A percentile compares a stretch with the other conserved stretches of the same genome.
Conservation (phyloP, 768 basidiomycete genomes). For the Boletales sp. region DNA sequence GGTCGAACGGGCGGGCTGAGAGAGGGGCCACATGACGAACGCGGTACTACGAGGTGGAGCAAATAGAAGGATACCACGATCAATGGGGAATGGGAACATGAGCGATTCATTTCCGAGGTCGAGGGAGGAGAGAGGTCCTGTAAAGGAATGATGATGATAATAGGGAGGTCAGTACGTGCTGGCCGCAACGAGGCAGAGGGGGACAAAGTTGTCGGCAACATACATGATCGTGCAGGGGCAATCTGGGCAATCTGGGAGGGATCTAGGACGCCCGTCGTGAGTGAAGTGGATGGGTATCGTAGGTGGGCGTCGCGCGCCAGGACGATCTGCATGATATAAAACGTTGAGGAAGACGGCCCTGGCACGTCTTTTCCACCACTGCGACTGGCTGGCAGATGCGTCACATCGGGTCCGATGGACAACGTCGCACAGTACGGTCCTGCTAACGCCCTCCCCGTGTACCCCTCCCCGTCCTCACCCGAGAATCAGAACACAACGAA, state of each 20-base stretch:
- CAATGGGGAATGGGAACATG: constrained; percentile 25
- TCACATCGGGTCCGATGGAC: constrained; percentile 35
- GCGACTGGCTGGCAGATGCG: constrained; percentile 26
- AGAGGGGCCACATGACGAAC: constrained; percentile 17
- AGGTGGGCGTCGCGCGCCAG: background rate
- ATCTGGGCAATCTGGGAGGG: too few species aligned
- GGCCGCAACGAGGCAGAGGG: constrained; percentile 19
- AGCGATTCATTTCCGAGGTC: constrained; percentile 35
- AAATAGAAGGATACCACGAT: constrained; percentile 26
- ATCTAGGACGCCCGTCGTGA: too few species aligned
- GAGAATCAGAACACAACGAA: constrained; percentile 25
- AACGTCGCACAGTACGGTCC: constrained; percentile 32
- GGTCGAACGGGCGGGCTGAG: constrained; percentile 4
- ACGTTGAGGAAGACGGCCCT: constrained; percentile 22
- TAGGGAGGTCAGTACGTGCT: background rate
- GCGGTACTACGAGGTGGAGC: constrained; percentile 24
- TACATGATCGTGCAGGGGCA: background rate
- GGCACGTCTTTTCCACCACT: constrained; percentile 31
- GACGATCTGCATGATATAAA: constrained; percentile 29
- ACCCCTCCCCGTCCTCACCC: constrained; percentile 26
- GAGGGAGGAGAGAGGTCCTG: constrained; percentile 18
- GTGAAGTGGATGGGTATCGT: too few species aligned
- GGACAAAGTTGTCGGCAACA: constrained; percentile 20
- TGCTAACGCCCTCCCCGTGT: constrained; percentile 28
- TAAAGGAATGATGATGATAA: constrained; percentile 16